Evolutionary conservation across 805 yeast species (phyloP).

Genomic region (Starmera dryadoides): DNA sequence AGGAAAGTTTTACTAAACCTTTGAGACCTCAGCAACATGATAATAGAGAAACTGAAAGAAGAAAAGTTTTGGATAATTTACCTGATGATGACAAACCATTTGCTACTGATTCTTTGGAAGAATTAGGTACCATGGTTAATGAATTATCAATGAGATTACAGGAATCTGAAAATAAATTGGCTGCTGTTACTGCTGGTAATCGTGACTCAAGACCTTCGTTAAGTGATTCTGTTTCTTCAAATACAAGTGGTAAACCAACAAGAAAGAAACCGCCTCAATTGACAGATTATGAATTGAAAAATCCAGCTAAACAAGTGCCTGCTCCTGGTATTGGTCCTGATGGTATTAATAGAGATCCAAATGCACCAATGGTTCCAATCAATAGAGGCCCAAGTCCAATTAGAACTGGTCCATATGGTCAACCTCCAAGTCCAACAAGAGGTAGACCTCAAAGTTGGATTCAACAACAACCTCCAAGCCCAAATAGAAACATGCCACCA

Average conservation of each 20-base stretch:
- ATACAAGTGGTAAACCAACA: neutral
- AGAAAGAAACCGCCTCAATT: constrained; percentile 8
- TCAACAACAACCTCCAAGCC: neutral
- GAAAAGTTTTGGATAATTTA: neutral
- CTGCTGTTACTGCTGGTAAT: constrained; percentile 3
- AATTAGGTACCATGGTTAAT: constrained; percentile 28
- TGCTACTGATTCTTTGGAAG: constrained; percentile 18
- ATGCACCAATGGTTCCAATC: neutral
- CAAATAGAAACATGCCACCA: constrained; percentile 8
- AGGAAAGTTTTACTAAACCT: neutral
- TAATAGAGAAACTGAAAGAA: neutral
- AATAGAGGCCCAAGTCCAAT: neutral
- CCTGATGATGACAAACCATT: constrained; percentile 1
- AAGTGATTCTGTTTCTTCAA: constrained; percentile 2
- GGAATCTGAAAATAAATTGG: constrained; percentile 15
- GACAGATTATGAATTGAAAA: neutral
- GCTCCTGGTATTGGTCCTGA: neutral
- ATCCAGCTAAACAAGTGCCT: no score
- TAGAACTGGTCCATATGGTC: neutral
- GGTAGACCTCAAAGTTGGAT: neutral
- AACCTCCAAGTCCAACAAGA: neutral
- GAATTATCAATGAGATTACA: constrained; percentile 21
- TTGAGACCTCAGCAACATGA: neutral
- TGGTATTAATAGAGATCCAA: neutral
- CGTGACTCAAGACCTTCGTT: neutral